Conservation (phyloP, 2,329 filamentous ascomycete genomes). For the Dendrostoma leiphaemia region DNA sequence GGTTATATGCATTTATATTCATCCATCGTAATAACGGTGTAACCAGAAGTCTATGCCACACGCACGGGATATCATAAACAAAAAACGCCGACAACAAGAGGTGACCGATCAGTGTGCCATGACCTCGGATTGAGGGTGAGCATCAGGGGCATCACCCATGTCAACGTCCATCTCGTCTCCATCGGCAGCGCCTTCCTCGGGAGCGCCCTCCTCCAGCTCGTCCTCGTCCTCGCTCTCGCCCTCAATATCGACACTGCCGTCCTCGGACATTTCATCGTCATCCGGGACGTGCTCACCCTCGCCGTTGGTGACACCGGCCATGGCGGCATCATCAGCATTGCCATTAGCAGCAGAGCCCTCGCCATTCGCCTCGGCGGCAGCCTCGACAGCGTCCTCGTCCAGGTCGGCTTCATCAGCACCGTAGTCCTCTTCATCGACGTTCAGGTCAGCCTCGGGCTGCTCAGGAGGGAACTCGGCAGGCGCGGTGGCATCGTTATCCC, state of each 20-base stretch:
- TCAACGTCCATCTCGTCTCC: conserved; percentile 36
- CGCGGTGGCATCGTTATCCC: conserved; percentile 97
- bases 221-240: conserved; percentile 39
- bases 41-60: conserved; percentile 13
- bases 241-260: conserved; percentile 37
- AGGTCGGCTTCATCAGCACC: conserved; percentile 85
- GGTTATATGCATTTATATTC: neutral
- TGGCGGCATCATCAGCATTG: conserved; percentile 28
- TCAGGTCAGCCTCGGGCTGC: conserved; percentile 89
- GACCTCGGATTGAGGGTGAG: conserved; percentile 14
- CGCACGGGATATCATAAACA: conserved; percentile 20
- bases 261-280: conserved; percentile 37
- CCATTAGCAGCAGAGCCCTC: conserved; percentile 12
- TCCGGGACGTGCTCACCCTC: conserved; percentile 29
- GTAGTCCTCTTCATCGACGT: conserved; percentile 84
- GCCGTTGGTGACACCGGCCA: conserved; percentile 27
- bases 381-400: conserved; percentile 55
- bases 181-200: conserved; percentile 26
- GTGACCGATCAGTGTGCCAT: conserved; percentile 16
- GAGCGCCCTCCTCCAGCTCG: conserved; percentile 32
- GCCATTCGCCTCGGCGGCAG: conserved; percentile 37
- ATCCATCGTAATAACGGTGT: conserved; percentile 7
- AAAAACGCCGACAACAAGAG: conserved; percentile 17
- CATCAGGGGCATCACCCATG: conserved; percentile 21
- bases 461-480: conserved; percentile 96